Base-by-base conservation (phyloP, 306 rosid species). In the Hippophae tibetana region DNA sequence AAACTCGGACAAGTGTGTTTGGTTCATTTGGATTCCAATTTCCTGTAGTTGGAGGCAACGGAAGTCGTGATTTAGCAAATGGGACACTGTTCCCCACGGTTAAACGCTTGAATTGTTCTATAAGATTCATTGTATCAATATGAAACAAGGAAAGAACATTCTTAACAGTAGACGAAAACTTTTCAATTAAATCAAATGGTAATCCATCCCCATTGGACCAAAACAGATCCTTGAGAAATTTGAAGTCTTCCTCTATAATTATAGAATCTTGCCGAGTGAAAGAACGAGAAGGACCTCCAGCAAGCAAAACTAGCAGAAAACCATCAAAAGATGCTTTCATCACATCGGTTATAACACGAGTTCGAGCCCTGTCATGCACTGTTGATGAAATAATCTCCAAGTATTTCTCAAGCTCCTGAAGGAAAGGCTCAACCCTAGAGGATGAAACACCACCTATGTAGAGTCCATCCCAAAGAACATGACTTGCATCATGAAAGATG, bases 141-240 rank as follows among this genome's bases (percentile, higher is more conserved):
- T 5, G 60, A 69, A 85, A 84, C 58, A 92, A 64, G 56, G 87
- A 78, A 42, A 88, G 87, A 7, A 82, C 63, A 64, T 53, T 66
- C 66, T 68, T 86, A 42, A 75, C 80, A 0, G 67, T 84, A 43
- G 75, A 55, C 9, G 96, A 82, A 48, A 67, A 78, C 63, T 84
- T 92, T 49, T 69, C 78, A 38, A 92, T 85, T 65, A 88, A 66
- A 50, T 92, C 96, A 42, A 64, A 66, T 1, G 99, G 99, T 66
- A 92, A 74, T 42, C 99, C 96, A 74, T 88, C 96, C 53, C 99
- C 99, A 43, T 80, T 84, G 10, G 99, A 92, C 99, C 99, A 92
- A 78, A 92, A 88, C 47, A 92, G 78, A 65, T 84, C 96, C 0
- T 79, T 79, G 23, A 92, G 82, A 78, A 64, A 76, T 80, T 84